A percentile compares a stretch with the other conserved stretches of the same genome.
phyloP scores from a whole-genome alignment of 257 asterid species.

The Galeopsis tetrahit region DNA sequence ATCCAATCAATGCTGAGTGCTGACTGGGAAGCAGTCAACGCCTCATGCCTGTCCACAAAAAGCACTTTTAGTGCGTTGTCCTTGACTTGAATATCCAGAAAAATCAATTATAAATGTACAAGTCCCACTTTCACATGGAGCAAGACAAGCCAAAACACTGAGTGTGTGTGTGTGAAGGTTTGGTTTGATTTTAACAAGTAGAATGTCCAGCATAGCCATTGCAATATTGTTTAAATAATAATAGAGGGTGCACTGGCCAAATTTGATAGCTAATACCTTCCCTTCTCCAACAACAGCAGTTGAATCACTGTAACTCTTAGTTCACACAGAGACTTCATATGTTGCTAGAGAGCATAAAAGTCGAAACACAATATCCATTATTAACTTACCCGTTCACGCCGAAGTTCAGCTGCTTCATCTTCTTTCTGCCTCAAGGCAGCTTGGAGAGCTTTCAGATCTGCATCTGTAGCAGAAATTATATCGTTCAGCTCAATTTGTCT shows the following conservation, averaged over 20 bases:
- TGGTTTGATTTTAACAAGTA: not conserved
- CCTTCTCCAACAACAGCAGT: not conserved
- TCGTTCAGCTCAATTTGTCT: slow-evolving; percentile 53
- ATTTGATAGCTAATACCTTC: not conserved
- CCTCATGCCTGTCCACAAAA: not conserved
- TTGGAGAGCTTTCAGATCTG: slow-evolving; percentile 54
- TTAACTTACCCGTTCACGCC: slow-evolving; percentile 60
- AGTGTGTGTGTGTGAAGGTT: not conserved
- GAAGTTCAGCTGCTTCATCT: slow-evolving; percentile 73
- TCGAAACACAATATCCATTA: not conserved
- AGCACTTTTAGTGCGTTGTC: not conserved
- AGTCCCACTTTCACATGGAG: not conserved
- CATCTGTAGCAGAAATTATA: slow-evolving; percentile 41
- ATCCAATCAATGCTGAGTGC: slow-evolving; percentile 1
- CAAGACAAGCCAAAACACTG: not conserved
- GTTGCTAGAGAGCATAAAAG: not conserved
- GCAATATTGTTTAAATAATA: not conserved
- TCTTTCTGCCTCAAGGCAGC: slow-evolving; percentile 60
- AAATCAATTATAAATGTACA: not conserved
- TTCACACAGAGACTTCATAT: not conserved
- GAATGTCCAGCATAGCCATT: not conserved
- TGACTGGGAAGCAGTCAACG: not conserved
- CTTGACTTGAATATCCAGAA: not conserved
- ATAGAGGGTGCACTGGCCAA: not conserved
- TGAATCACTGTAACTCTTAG: not conserved